Base-by-base conservation (phyloP, 768 basidiomycete species). In the Krasilnikovozyma curviuscula region DNA sequence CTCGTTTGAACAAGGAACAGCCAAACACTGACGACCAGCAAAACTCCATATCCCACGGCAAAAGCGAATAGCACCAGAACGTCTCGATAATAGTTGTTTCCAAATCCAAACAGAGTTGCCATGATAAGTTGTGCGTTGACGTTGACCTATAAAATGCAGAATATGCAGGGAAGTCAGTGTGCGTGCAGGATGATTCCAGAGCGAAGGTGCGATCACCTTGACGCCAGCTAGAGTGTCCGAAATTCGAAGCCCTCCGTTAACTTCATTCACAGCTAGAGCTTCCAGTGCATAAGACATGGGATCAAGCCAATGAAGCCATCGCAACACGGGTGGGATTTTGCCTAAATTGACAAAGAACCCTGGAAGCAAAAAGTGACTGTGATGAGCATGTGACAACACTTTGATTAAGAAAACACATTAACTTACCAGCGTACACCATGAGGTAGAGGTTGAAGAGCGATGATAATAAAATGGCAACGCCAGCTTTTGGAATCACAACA, bases 341-440 rank as follows among this genome's bases (percentile, higher is more conserved):
- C 67, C 65, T 48, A 91, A 71, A 61, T 91, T 83, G 44, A 91
- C 83, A 61, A 93, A 93, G 70, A 91, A 95, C 13, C 84, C 84
- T 1, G 84, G 83, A 55, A 72, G 34, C 13, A 43, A 10, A 21
- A 84, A 0, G 82, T 84, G 79, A 63, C 30, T 2, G 7, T 35
- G 41, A 55, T 28, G 32, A 55, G 46, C n/a, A 53, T 49, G 24
- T n/a, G 16, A n/a, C 14, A 13, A 18, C 21, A 35, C 1, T 19
- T 21, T 24, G 34, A n/a, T 29, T 7, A 47, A 7, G 19, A 37
- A 23, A 27, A 9, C n/a, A 34, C 5, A 29, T 13, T 4, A 25
- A 54, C 56, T 40, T 46, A 60, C 60, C 64, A 9, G 63, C 65
- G 49, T 63, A 66, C 24, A 64, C 64, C 65, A 71, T 66, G 27